Base-by-base conservation (phyloP, 192 early-diverging fungal species). In the Coemansia aciculifera region DNA sequence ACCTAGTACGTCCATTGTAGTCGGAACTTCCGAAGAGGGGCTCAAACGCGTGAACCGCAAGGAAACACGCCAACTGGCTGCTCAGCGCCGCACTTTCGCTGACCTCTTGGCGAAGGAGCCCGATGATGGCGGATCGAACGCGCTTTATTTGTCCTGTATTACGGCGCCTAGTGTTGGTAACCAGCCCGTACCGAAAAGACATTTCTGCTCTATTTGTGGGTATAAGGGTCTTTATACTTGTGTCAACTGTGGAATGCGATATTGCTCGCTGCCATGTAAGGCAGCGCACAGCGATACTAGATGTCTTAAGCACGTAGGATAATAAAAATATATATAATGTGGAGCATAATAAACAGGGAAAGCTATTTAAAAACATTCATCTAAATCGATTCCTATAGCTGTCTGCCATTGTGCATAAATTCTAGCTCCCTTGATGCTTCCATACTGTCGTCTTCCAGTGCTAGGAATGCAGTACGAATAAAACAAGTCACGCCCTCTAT, bases 141-240 rank as follows among this genome's bases (percentile, higher is more conserved):
- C 46, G 36, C 67, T 61, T 11, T 65, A 75, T 27, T 39, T 75
- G 59, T 57, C 71, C 0, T 76, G 79, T 40, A 49, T 67, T 24
- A 37, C 73, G 9, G 77, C 77, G 6, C 83, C 83, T 15, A 51
- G 67, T 3, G 68, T 77, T 46, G 76, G 68, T 2, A 81, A 81
- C 0, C 79, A 79, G 43, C 46, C 40, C 3, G 74, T 80, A 34
- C 79, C 84, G 6, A 57, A 62, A 29, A 67, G 89, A 19, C 72
- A 81, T 27, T 90, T 90, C 76, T 90, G 89, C 63, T 87, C 88
- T 0, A 85, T 90, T 0, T 90, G 89, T 62, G 88, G 89, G 5
- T 90, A 86, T 67, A 71, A 69, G 52, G 87, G 89, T 8, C 60
- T 71, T 0, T 90, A 90, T 63, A 82, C 79, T 10, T 90, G 89